phyloP scores from a whole-genome alignment of 2,329 filamentous ascomycete genomes.

The Alternaria longipes region DNA sequence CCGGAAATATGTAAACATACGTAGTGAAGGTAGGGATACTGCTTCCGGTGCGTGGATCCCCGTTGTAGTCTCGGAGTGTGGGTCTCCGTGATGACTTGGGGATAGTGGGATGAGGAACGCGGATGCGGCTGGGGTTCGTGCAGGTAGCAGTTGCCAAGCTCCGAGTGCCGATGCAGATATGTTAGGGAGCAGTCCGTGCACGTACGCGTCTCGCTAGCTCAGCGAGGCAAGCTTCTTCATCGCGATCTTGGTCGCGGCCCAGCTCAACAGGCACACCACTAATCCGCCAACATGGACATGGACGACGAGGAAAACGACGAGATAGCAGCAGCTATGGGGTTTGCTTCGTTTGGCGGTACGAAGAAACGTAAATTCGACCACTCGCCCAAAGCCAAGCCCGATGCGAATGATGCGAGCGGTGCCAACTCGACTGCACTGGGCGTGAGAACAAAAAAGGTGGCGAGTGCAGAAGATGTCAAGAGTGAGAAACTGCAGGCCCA shows the following conservation, averaged over 20 bases:
- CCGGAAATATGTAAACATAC: not conserved
- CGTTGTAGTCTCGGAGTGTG: not conserved
- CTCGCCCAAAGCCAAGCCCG: constrained; percentile 55
- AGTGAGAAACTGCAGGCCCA: constrained; percentile 5
- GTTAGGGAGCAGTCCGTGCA: not conserved
- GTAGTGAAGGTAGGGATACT: not conserved
- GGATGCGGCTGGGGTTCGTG: not conserved
- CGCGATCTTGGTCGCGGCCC: not conserved
- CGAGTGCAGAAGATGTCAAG: constrained; percentile 3
- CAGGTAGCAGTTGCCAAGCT: not conserved
- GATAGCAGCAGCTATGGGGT: constrained; percentile 76
- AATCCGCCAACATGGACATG: constrained; percentile 39
- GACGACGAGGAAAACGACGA: constrained; percentile 60
- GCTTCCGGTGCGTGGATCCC: not conserved
- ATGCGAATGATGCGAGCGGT: constrained; percentile 40
- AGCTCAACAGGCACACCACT: not conserved
- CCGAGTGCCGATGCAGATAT: not conserved
- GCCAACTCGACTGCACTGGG: constrained; percentile 51
- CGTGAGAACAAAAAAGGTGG: constrained; percentile 42
- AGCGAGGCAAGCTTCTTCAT: not conserved
- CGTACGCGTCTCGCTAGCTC: not conserved
- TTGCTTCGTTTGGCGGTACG: constrained; percentile 72
- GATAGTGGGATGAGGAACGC: not conserved
- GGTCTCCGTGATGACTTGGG: not conserved
- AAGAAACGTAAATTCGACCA: constrained; percentile 76